Base-by-base conservation (phyloP, 495 filamentous ascomycete genomes). In the Aspergillus nidulans region DNA sequence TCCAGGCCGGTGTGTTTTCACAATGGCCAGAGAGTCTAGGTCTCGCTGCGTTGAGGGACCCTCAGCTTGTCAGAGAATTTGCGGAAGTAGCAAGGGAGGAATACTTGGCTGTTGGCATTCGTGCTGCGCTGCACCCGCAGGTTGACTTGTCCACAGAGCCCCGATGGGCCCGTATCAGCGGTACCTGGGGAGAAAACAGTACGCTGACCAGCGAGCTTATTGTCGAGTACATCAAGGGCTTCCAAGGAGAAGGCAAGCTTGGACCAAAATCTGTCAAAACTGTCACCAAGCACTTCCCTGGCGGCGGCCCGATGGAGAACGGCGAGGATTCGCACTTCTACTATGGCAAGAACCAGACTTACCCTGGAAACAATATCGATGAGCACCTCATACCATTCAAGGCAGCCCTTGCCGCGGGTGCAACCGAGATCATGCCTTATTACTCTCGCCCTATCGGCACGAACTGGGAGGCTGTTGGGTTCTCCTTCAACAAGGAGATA, bases 251-350 rank as follows among this genome's bases (percentile, higher is more conserved):
- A 3, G 42, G 23, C 18, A 60, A 19, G 23, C 57, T 52, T 52
- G 69, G 30, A 6, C 4, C 60, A 1, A 32, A 56, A 16, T 67
- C 63, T 1, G 66, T 72, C 0, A 54, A 44, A 1, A 70, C 69
- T 0, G 53, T 72, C 19, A 70, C 71, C 1, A 72, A 72, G 39
- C 69, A 74, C 44, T 74, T 74, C 24, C 71, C 69, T 7, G 71
- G 71, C 0, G 68, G 66, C 9, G 69, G 69, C 3, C 63, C 69
- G 13, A 53, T 61, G 59, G 45, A 68, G 47, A 57, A 72, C 30
- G 69, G 71, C 32, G 68, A 74, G 32, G 71, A 74, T 53, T 56
- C 62, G 1, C 71, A 74, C 38, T 74, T 74, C 44, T 36, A 48
- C 7, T 74, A 72, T 46, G 71, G 71, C 3, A 63, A 66, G 52